Base-by-base conservation (phyloP, 768 basidiomycete genomes). In the Saitozyma podzolica region DNA sequence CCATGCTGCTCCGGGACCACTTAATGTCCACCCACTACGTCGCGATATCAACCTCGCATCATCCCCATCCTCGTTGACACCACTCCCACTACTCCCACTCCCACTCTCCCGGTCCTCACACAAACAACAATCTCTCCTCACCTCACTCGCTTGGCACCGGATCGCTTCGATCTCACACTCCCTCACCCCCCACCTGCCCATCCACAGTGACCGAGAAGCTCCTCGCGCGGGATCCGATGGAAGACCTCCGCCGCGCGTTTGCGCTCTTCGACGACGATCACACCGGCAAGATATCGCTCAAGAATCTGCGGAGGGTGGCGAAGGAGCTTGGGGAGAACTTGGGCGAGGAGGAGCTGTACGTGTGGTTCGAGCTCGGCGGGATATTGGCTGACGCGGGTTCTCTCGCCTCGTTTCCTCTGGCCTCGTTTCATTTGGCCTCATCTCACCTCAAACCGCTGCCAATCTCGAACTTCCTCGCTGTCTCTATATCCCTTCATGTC, bases 301-400 rank as follows among this genome's bases (percentile, higher is more conserved):
- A 90, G 65, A 95, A 98, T 79, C 83, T 99, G 53, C 84, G 90
- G 73, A 84, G 93, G 62, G 96, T 99, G 20, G 95, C 95, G 41
- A 95, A 93, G 74, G 95, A 99, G 80, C 88, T 99, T 71, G 95
- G 93, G 16, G 96, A 98, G 80, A 84, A 88, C 61, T 82, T 99
- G 67, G 92, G 94, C 70, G 95, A 97, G 68, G 94, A 97, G 62
- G 96, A 98, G 76, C 82, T 98, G 94, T 97, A 79, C 80, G 93
- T 87, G 29, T 14, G 29, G 29, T 29, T 29, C 29, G 29, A 29
- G 29, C 5, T 29, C 29, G 29, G 29, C 16, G 47, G 16, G 47
- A 13, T 9, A 6, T 13, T 11, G 29, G 45, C 56, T 43, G 45
- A 57, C 43, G 45, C 10, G 14, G 10, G 5, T 1, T 39, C 3